Percentiles rank a stretch among this genome's conserved stretches.
These are phyloP conservation scores for Podila horticola DNA, from an alignment of 192 early-diverging fungal genomes.

Conservation along the genomic window DNA sequence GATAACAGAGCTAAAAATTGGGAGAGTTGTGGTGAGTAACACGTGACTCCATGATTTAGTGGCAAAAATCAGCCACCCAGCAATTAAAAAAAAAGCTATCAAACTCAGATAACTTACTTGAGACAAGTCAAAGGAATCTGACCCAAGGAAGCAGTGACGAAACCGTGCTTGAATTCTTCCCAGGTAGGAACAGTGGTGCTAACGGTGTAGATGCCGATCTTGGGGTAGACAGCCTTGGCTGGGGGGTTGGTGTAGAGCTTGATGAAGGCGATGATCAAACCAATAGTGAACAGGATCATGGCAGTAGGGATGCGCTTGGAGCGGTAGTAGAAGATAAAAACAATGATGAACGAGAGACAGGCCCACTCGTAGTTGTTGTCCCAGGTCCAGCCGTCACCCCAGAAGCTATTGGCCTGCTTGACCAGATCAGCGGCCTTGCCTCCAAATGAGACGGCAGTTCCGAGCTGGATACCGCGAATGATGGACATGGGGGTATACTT, in stretches of 20 bases:
- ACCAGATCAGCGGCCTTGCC: constrained; percentile 75
- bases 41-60: not conserved
- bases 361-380: constrained; percentile 81
- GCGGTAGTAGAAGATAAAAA: constrained; percentile 72
- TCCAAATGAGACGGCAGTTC: constrained; percentile 76
- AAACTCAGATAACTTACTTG: constrained; percentile 51
- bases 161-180: constrained; percentile 75
- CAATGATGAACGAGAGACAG: constrained; percentile 71
- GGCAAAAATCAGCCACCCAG: not conserved
- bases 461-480: constrained; percentile 84
- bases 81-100: not conserved
- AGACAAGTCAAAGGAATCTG: constrained; percentile 88
- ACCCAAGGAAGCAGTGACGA: constrained; percentile 83
- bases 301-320: constrained; percentile 72
- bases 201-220: constrained; percentile 67
- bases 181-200: constrained; percentile 66
- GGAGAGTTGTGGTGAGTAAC: no score
- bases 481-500: constrained; percentile 76
- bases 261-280: constrained; percentile 74
- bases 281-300: constrained; percentile 76
- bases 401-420: constrained; percentile 62
- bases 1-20: constrained; percentile 68
- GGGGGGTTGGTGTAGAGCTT: constrained; percentile 56
- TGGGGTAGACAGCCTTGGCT: constrained; percentile 48
- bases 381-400: constrained; percentile 68